Base-by-base conservation (phyloP, 2,329 filamentous ascomycete species). In the Ophidiomyces ophidiicola region DNA sequence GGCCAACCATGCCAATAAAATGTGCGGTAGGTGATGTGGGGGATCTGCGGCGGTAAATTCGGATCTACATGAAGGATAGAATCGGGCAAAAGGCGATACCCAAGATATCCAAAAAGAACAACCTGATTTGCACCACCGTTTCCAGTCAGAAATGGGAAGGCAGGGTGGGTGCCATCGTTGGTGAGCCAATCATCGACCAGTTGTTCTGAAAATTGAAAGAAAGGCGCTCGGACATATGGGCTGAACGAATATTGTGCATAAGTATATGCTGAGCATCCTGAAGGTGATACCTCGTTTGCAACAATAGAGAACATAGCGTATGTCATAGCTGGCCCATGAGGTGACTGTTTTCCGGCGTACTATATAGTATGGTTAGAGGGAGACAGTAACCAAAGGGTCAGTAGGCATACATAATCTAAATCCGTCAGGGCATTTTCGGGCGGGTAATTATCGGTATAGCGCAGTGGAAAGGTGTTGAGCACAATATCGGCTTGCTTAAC, bases 401-500 rank as follows among this genome's bases (percentile, higher is more conserved):
- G 32, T 18, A 21, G 1, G 30, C 61, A 48, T 50, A 69, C 66
- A 50, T 80, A 82, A 48, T 81, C 74, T 14, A 82, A 57, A 46
- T 82, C 74, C 20, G 62, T 66, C 32, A 72, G 54, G 10, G 68
- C 68, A 47, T 71, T 54, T 21, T 59, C 47, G 1, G 52, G 66
- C 14, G 55, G 70, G 48, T 71, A 70, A 30, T 73, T 70, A 34
- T 72, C 64, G 3, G 69, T 67, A 46, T 73, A 81, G 40, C 72
- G 69, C 1, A 82, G 55, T 2, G 80, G 72, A 50, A 76, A 80
- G 4, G 76, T 78, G 31, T 77, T 67, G 23, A 83, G 59, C 18
- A 82, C 74, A 10, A 82, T 71, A 55, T 82, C 78, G 1, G 78
- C 79, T 53, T 83, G 79, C 53, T 83, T 83, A 34, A 82, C 76